A percentile compares a stretch with the other conserved stretches of the same genome.
Evolutionary conservation across 129 eudicot species (phyloP).

Genomic region (Logfia minima): DNA sequence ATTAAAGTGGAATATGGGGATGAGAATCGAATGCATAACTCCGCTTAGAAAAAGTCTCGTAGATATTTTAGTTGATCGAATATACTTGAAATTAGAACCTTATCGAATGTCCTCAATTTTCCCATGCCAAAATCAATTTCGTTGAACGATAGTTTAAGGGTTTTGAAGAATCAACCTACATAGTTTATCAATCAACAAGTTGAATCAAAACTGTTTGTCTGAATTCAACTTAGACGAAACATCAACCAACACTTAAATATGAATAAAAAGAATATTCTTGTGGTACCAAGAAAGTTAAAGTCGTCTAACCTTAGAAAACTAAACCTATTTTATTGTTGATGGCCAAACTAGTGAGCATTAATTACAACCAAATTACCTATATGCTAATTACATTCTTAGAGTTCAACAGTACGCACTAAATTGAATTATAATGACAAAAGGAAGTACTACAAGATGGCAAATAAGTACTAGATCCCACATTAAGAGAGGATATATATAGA

Average conservation of each 20-base stretch:
- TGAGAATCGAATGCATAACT: no score
- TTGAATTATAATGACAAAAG: slow-evolving; percentile 24
- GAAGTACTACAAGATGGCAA: slow-evolving; percentile 31
- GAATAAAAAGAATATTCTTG: neutral
- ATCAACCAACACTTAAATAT: neutral
- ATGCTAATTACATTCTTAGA: slow-evolving; percentile 13
- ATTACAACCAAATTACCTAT: slow-evolving; percentile 20
- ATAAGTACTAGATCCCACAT: slow-evolving; percentile 33
- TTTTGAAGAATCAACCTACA: neutral
- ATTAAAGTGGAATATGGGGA: no score
- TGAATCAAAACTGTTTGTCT: neutral
- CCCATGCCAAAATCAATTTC: no score
- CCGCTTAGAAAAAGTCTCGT: no score
- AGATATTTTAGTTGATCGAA: no score
- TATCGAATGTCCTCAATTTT: no score
- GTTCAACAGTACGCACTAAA: slow-evolving; percentile 10
- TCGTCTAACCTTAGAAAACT: slow-evolving; percentile 14
- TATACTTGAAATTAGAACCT: no score
- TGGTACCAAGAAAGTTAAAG: slow-evolving; percentile 2
- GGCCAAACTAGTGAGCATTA: slow-evolving; percentile 21
- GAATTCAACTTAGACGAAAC: neutral
- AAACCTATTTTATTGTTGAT: slow-evolving; percentile 17
- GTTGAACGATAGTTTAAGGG: no score
- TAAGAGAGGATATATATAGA: slow-evolving; percentile 27
- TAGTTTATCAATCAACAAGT: neutral